phyloP scores from a whole-genome alignment of 208 protist genomes.

The Trypanosomatidae sp. region DNA sequence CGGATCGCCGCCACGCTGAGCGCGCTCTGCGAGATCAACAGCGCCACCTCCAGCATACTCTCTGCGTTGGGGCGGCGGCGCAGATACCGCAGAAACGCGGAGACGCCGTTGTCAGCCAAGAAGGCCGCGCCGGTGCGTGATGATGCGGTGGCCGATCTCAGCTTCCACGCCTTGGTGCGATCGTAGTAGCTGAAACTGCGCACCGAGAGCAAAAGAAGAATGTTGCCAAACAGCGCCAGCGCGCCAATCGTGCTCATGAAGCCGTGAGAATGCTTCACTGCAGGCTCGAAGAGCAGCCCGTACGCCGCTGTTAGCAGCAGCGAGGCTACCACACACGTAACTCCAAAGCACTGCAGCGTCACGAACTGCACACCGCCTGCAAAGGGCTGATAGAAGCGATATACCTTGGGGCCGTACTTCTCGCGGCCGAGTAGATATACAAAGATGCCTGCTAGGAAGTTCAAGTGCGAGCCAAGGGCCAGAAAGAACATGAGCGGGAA shows the following conservation, averaged over 20 bases:
- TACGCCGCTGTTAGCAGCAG: slow-evolving; percentile 33
- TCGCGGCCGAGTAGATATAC: slow-evolving; percentile 54
- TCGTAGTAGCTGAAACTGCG: slow-evolving; percentile 42
- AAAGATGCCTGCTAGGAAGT: slow-evolving; percentile 41
- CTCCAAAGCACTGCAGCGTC: slow-evolving; percentile 69
- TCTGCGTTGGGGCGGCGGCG: slow-evolving; percentile 60
- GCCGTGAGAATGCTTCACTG: slow-evolving; percentile 31
- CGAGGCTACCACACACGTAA: slow-evolving; percentile 30
- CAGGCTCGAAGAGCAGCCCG: slow-evolving; percentile 28
- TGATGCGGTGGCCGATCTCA: background rate
- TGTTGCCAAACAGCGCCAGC: slow-evolving; percentile 50
- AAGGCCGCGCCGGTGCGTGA: slow-evolving; percentile 13
- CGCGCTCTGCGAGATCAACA: slow-evolving; percentile 40
- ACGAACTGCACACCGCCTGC: slow-evolving; percentile 69
- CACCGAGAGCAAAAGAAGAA: slow-evolving; percentile 56
- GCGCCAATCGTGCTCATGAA: slow-evolving; percentile 37
- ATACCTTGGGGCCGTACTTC: slow-evolving; percentile 41
- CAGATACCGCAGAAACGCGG: slow-evolving; percentile 36
- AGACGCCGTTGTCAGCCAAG: slow-evolving; percentile 11
- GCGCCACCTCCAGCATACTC: slow-evolving; percentile 45
- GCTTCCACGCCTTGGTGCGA: background rate
- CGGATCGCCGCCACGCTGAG: slow-evolving; percentile 31
- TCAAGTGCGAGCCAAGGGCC: slow-evolving; percentile 40
- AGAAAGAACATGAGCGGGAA: slow-evolving; percentile 63
- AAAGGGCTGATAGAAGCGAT: slow-evolving; percentile 84